Evolutionary conservation across 129 eudicot genomes (phyloP).

Genomic region (Silybum marianum): DNA sequence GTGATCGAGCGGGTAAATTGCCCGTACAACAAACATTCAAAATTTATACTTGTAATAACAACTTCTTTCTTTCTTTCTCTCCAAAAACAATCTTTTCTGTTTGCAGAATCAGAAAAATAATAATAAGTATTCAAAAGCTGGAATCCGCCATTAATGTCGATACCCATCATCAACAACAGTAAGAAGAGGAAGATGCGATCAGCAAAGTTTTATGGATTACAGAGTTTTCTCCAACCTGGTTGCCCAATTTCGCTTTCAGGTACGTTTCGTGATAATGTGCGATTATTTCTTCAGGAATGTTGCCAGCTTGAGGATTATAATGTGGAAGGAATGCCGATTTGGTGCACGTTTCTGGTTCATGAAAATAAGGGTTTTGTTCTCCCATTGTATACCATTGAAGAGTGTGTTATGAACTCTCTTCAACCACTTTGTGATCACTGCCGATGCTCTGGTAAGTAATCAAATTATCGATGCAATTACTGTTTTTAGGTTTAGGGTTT

Average conservation of each 20-base stretch:
- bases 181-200: slow-evolving; percentile 42
- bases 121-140: not conserved
- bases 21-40: slow-evolving; percentile 32
- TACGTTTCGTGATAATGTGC: slow-evolving; percentile 71
- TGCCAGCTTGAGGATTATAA: slow-evolving; percentile 57
- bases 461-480: not conserved
- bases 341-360: slow-evolving; percentile 71
- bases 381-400: slow-evolving; percentile 89
- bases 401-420: slow-evolving; percentile 52
- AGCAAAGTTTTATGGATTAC: slow-evolving; percentile 52
- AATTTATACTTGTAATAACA: slow-evolving; percentile 27
- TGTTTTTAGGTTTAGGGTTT: slow-evolving; percentile 14
- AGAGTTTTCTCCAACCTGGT: slow-evolving; percentile 68
- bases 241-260: slow-evolving; percentile 58
- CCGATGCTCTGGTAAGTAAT: slow-evolving; percentile 69
- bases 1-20: slow-evolving; percentile 21
- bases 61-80: not conserved
- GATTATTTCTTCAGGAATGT: slow-evolving; percentile 61
- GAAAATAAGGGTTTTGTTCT: slow-evolving; percentile 56
- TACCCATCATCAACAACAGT: slow-evolving; percentile 12
- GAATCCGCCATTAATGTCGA: slow-evolving; percentile 25
- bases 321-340: slow-evolving; percentile 67
- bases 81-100: slow-evolving; percentile 13
- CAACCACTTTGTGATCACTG: slow-evolving; percentile 87
- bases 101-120: not conserved